Percentiles rank a stretch among this genome's conserved stretches.
phyloP scores from a whole-genome alignment of 2,329 filamentous ascomycete species.

The Pestalotiopsis sp. region DNA sequence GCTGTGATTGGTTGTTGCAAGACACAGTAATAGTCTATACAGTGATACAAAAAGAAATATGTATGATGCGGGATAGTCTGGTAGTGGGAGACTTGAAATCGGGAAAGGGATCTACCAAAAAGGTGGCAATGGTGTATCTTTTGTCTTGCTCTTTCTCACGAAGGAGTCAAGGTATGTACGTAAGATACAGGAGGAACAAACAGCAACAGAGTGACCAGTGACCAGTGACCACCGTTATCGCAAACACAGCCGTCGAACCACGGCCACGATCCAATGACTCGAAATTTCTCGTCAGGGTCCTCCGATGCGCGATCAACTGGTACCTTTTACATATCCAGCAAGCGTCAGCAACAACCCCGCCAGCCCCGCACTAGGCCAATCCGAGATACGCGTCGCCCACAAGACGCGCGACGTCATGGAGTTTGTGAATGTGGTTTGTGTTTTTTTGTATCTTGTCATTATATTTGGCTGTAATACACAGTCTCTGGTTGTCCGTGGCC shows the following conservation, averaged over 20 bases:
- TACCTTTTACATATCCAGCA: background rate
- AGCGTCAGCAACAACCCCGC: slow-evolving; percentile 11
- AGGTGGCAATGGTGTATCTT: background rate
- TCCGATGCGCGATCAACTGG: background rate
- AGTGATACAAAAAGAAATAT: background rate
- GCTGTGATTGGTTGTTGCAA: background rate
- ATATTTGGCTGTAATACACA: background rate
- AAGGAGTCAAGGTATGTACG: background rate
- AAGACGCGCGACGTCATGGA: slow-evolving; percentile 6
- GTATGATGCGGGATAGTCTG: background rate
- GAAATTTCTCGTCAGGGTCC: slow-evolving; percentile 13
- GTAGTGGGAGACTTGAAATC: background rate
- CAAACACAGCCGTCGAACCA: slow-evolving; percentile 9
- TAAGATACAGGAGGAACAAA: background rate
- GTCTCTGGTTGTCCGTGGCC: background rate
- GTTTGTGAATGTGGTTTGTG: background rate
- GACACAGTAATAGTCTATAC: background rate
- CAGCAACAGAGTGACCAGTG: background rate
- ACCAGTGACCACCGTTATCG: background rate
- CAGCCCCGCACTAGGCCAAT: slow-evolving; percentile 15
- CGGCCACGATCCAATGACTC: slow-evolving; percentile 11
- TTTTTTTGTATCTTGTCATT: slow-evolving; percentile 11
- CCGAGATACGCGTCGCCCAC: slow-evolving; percentile 4
- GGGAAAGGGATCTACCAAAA: background rate
- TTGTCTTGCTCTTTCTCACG: background rate